Evolutionary conservation across 495 filamentous ascomycete species (phyloP), one percentile per base, ranked within the genome.

Genomic region (Pyronema omphalodes): DNA sequence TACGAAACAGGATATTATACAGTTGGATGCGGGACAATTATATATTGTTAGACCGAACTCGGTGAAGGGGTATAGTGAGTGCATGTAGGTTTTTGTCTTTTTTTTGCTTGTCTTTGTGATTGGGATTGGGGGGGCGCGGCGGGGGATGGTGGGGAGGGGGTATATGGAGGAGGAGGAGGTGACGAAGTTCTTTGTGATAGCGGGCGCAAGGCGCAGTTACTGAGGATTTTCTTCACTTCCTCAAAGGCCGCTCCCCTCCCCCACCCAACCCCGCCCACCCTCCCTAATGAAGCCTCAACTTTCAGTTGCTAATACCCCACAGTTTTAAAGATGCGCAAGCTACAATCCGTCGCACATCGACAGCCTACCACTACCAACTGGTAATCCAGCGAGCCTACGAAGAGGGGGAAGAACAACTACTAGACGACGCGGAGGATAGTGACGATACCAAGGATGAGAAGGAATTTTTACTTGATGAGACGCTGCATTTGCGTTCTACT

Each of bases 361-460:
- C 93, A 67, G 85, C 93, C 29, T 96, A 82, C 61, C 88, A 98
- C 61, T 98, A 96, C 65, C 91, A 96, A 66, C 82, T 98, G 37
- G 89, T 96, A 49, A 76, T 98, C 17, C 93, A 95, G 65, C 75
- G 91, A 53, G 93, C 88, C 53, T 96, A 88, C 72, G 91, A 98
- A 67, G 91, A 98, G 69, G 91, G 93, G 45, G 91, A 96, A 60
- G 89, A 86, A 57, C 89, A 95, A 61, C 72, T 86, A 12, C 73
- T 89, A 35, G 80, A 79, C 5, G 89, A 93, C 57, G 82, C 82
- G 59, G 84, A 88, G 53, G 84, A 86, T 61, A 82, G 71, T 9
- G 86, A 89, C 49, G 82, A 93, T 65, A 80, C 76, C 52, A 81
- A 77, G 34, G 91, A 98, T 79, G 91, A 98, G 71, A 94, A 94